These are phyloP conservation scores for Yamadazyma friedrichii DNA, from an alignment of 1,139 yeast species.

Conservation along the genomic window DNA sequence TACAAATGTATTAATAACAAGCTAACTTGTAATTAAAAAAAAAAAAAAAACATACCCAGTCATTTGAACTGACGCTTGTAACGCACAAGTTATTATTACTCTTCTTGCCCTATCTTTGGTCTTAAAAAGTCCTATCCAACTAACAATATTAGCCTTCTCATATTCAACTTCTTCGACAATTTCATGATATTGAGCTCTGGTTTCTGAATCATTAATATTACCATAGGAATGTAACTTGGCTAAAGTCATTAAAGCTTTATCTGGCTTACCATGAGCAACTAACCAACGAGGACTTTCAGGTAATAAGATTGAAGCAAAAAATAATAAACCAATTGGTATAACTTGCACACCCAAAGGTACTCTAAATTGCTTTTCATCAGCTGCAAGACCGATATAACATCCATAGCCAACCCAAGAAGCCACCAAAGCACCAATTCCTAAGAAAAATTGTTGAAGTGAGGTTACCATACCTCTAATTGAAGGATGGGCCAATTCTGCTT, in stretches of 20 bases:
- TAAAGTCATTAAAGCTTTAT: conserved; percentile 32
- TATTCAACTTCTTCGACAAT: conserved; percentile 21
- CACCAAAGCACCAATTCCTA: conserved; percentile 24
- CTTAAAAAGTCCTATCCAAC: conserved; percentile 20
- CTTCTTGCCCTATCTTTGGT: conserved; percentile 18
- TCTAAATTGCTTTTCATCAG: conserved; percentile 19
- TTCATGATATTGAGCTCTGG: conserved; percentile 13
- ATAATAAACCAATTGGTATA: conserved; percentile 19
- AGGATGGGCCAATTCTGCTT: conserved; percentile 25
- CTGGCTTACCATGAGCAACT: conserved; percentile 34
- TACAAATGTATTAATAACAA: too few relatives aligned
- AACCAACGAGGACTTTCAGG: conserved; percentile 65
- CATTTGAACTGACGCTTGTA: conserved; percentile 41
- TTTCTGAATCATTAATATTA: conserved; percentile 10
- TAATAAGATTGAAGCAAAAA: conserved; percentile 32
- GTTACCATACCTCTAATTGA: conserved; percentile 24
- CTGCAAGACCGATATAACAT: conserved; percentile 18
- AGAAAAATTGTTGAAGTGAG: conserved; percentile 21
- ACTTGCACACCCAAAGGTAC: conserved; percentile 22
- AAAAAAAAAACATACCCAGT: conserved; percentile 22
- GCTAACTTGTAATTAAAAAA: background rate
- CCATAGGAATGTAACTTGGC: conserved; percentile 23
- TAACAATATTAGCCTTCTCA: conserved; percentile 17
- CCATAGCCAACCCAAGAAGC: conserved; percentile 28
- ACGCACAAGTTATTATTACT: conserved; percentile 13